Conservation (phyloP, 306 rosid genomes). For the Begonia fuchsioides region DNA sequence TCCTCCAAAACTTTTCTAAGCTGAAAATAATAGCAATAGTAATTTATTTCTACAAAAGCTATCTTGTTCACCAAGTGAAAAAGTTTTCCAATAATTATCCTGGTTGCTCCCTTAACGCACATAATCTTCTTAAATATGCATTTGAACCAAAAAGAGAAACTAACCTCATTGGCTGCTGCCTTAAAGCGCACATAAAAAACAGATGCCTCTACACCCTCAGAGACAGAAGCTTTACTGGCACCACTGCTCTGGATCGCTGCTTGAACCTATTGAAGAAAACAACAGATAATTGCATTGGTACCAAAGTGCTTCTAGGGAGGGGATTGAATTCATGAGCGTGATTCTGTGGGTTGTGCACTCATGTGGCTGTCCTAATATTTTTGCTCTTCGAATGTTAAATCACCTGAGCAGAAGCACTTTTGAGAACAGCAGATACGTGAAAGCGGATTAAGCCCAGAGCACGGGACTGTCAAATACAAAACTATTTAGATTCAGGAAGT, state of each 20-base stretch:
- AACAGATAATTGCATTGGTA: neutral
- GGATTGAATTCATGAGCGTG: neutral
- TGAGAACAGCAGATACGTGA: conserved; percentile 73
- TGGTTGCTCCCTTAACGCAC: neutral
- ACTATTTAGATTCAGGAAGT: conserved; percentile 12
- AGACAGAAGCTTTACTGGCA: conserved; percentile 52
- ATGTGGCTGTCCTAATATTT: neutral
- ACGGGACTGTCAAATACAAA: conserved; percentile 59
- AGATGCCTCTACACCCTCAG: conserved; percentile 99
- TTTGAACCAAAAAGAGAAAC: conserved; percentile 3
- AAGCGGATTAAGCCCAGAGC: conserved; percentile 93
- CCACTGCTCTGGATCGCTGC: conserved; percentile 73
- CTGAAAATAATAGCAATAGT: conserved; percentile 33
- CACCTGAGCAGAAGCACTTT: conserved; percentile 95
- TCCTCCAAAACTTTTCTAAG: conserved; percentile 83
- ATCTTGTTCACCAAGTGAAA: conserved; percentile 10
- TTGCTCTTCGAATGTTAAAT: conserved; percentile 2
- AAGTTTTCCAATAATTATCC: conserved; percentile 4
- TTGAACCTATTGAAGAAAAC: conserved; percentile 57
- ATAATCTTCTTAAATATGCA: neutral
- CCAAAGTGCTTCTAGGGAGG: neutral
- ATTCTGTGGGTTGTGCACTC: conserved; percentile 1
- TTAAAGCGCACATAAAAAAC: conserved; percentile 90
- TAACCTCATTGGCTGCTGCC: conserved; percentile 97
- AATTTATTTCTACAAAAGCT: conserved; percentile 9